Conservation (phyloP, 495 filamentous ascomycete genomes). For the Rostrohypoxylon terebratum region DNA sequence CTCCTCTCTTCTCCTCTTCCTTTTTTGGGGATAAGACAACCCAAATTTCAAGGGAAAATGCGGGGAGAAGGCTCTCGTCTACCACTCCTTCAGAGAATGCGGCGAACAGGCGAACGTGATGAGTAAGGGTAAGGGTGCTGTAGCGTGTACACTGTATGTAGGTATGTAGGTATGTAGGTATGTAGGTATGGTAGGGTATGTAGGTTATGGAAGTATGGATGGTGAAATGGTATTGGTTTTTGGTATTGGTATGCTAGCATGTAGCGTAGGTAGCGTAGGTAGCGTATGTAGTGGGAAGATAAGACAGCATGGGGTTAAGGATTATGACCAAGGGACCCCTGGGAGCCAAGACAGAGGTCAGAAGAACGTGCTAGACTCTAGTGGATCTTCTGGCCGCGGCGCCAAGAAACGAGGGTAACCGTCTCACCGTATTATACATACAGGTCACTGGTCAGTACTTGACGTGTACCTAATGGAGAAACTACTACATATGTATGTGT, state of each 20-base stretch:
- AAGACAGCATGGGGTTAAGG: slow-evolving; percentile 29
- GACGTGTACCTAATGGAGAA: slow-evolving; percentile 15
- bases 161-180: neutral
- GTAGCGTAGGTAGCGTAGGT: neutral
- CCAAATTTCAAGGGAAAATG: slow-evolving; percentile 36
- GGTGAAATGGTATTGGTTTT: no score
- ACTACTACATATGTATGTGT: slow-evolving; percentile 15
- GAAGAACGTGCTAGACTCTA: slow-evolving; percentile 48
- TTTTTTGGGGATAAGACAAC: slow-evolving; percentile 37
- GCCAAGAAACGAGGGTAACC: slow-evolving; percentile 40
- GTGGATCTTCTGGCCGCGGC: slow-evolving; percentile 33
- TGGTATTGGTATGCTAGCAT: no score
- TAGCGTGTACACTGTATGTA: neutral
- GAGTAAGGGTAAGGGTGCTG: slow-evolving; percentile 37
- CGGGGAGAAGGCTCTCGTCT: slow-evolving; percentile 48
- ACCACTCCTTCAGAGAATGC: slow-evolving; percentile 30
- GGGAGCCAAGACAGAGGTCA: slow-evolving; percentile 35
- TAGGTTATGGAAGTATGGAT: neutral
- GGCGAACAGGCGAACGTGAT: slow-evolving; percentile 42
- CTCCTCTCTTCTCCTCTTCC: slow-evolving; percentile 33
- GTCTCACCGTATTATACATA: slow-evolving; percentile 39
- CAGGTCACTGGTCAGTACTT: slow-evolving; percentile 16
- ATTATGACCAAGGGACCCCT: slow-evolving; percentile 24
- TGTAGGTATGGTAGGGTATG: neutral
- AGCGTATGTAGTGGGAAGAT: slow-evolving; percentile 20